A percentile compares a stretch with the other conserved stretches of the same genome.
These are phyloP conservation scores for Cercospora zeina DNA, from an alignment of 2,329 filamentous ascomycete genomes.

Conservation along the genomic window DNA sequence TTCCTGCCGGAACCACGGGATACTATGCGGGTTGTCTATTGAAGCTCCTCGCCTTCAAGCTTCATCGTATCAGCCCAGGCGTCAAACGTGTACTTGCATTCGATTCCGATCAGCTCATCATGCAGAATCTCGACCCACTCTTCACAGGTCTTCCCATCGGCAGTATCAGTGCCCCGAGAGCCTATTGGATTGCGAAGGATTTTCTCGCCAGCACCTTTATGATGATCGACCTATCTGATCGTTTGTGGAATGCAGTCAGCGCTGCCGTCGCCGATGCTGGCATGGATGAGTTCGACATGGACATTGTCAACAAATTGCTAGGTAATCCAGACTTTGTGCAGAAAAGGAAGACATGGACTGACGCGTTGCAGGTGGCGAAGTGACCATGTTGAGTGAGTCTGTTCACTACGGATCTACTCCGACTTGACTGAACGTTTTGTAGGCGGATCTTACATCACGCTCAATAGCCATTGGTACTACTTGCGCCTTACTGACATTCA, in stretches of 20 bases:
- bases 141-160: slow-evolving; percentile 33
- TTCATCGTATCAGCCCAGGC: slow-evolving; percentile 32
- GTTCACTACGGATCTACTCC: background rate
- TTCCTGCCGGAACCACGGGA: slow-evolving; percentile 19
- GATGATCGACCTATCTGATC: slow-evolving; percentile 34
- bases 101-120: slow-evolving; percentile 37
- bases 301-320: slow-evolving; percentile 37
- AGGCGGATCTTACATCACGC: slow-evolving; percentile 32
- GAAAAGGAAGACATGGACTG: background rate
- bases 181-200: slow-evolving; percentile 37
- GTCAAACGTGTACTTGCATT: slow-evolving; percentile 33
- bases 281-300: slow-evolving; percentile 37
- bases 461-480: slow-evolving; percentile 35
- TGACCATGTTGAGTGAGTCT: slow-evolving; percentile 32
- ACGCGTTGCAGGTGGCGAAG: slow-evolving; percentile 26
- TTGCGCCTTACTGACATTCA: background rate
- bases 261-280: slow-evolving; percentile 25
- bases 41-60: slow-evolving; percentile 37
- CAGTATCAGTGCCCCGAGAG: slow-evolving; percentile 36
- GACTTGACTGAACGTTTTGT: background rate
- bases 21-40: slow-evolving; percentile 37
- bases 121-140: slow-evolving; percentile 36
- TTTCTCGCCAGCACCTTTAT: slow-evolving; percentile 36
- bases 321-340: background rate
- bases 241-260: slow-evolving; percentile 33